Percentiles rank a stretch among this genome's conserved stretches.
Conservation (phyloP, 768 basidiomycete genomes). For the Gloeostereum incarnatum region DNA sequence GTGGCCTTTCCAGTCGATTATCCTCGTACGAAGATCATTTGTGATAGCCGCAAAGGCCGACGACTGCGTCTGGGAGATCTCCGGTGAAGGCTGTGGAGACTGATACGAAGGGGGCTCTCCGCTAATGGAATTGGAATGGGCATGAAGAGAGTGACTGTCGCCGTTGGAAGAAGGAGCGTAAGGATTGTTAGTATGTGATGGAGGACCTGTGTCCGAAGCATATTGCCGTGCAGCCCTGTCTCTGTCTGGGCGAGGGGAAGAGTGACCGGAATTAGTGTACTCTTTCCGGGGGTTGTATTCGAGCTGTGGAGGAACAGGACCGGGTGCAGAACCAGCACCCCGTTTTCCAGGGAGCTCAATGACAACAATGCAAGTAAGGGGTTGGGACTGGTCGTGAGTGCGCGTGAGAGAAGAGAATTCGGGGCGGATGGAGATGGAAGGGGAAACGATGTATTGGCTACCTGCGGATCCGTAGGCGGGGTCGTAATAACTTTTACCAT, state of each 20-base stretch:
- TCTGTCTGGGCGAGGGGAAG: conserved; percentile 13
- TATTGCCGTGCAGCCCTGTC: too few species aligned
- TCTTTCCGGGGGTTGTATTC: conserved; percentile 25
- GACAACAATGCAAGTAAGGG: conserved; percentile 88
- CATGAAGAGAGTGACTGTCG: too few species aligned
- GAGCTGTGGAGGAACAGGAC: conserved; percentile 43
- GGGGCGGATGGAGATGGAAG: conserved; percentile 87
- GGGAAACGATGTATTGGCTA: conserved; percentile 76
- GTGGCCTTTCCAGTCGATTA: conserved; percentile 95
- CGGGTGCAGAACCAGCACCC: conserved; percentile 37
- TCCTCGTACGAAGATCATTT: conserved; percentile 81
- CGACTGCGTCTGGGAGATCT: conserved; percentile 48
- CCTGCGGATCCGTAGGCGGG: conserved; percentile 34
- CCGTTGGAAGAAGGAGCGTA: conserved; percentile 6
- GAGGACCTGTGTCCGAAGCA: too few species aligned
- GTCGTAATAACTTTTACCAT: too few species aligned
- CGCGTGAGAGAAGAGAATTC: conserved; percentile 83
- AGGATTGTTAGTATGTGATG: conserved; percentile 18
- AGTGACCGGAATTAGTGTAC: conserved; percentile 12
- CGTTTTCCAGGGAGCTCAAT: conserved; percentile 86
- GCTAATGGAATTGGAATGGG: too few species aligned
- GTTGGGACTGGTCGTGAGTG: conserved; percentile 61
- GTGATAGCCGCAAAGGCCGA: conserved; percentile 79
- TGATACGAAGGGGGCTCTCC: too few species aligned
- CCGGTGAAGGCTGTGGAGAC: conserved; percentile 16